Evolutionary conservation across 352 stramenopile species (phyloP).

Genomic region (Salisapilia sapeloensis): DNA sequence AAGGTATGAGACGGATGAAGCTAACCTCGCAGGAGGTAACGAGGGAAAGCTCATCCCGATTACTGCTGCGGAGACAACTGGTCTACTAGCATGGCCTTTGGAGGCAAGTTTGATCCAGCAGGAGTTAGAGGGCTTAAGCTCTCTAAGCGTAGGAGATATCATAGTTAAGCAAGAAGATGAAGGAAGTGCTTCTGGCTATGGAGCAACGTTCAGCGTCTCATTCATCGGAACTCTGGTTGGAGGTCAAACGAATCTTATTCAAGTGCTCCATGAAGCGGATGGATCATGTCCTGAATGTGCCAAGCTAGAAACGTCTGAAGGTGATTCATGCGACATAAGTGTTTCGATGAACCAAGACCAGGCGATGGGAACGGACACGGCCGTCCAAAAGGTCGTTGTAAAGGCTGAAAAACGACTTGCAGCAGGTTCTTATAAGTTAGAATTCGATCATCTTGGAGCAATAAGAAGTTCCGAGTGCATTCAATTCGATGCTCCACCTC

Average conservation of each 20-base stretch:
- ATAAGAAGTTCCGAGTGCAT: slow-evolving; percentile 25
- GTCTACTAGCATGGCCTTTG: too few species aligned
- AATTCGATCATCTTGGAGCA: slow-evolving; percentile 21
- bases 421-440: slow-evolving; percentile 34
- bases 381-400: slow-evolving; percentile 50
- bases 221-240: slow-evolving; percentile 60
- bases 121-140: too few species aligned
- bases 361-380: slow-evolving; percentile 58
- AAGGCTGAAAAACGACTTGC: slow-evolving; percentile 23
- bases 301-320: slow-evolving; percentile 20
- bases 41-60: too few species aligned
- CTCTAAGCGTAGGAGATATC: slow-evolving; percentile 23
- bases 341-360: slow-evolving; percentile 18
- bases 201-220: slow-evolving; percentile 54
- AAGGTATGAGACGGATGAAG: slow-evolving; percentile 8
- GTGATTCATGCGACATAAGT: slow-evolving; percentile 9
- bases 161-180: slow-evolving; percentile 63
- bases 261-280: slow-evolving; percentile 7
- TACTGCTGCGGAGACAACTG: too few species aligned
- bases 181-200: slow-evolving; percentile 31
- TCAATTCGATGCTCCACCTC: slow-evolving; percentile 30
- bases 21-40: slow-evolving; percentile 7
- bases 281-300: slow-evolving; percentile 7
- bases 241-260: slow-evolving; percentile 28
- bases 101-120: too few species aligned